A percentile compares a stretch with the other conserved stretches of the same genome.
These are phyloP conservation scores for Cylindrotheca closterium DNA, from an alignment of 108 stramenopile genomes.

Conservation along the genomic window DNA sequence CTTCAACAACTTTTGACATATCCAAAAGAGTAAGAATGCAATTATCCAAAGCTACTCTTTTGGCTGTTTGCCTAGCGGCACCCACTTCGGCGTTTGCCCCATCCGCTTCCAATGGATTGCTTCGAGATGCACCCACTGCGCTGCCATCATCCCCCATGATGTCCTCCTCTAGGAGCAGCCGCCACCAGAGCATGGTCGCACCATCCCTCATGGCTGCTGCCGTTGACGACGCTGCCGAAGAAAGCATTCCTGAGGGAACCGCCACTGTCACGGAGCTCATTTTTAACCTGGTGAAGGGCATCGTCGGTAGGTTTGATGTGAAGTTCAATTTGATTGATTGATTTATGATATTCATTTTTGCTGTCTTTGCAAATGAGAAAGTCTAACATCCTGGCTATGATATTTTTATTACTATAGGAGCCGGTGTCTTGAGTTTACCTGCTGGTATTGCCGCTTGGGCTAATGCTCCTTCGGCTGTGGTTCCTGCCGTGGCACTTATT, in stretches of 20 bases:
- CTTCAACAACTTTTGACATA: too few relatives aligned
- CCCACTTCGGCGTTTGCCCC: constrained; percentile 4
- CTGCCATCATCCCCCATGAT: not conserved
- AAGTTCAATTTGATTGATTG: too few relatives aligned
- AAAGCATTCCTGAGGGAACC: not conserved
- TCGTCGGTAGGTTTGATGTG: too few relatives aligned
- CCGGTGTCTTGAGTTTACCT: constrained; percentile 92
- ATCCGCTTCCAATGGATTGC: not conserved
- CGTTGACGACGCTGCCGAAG: constrained; percentile 9
- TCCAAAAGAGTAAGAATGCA: too few relatives aligned
- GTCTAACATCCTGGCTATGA: constrained; percentile 66
- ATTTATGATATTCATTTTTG: constrained; percentile 52
- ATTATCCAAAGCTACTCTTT: too few relatives aligned
- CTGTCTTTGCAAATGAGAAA: constrained; percentile 38
- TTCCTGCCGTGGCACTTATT: constrained; percentile 83
- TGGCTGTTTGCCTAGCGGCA: not conserved
- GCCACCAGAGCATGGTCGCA: not conserved
- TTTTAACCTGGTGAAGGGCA: constrained; percentile 74
- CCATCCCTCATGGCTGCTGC: constrained; percentile 19
- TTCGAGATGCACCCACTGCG: not conserved
- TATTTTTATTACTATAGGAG: constrained; percentile 86
- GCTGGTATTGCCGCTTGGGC: constrained; percentile 93
- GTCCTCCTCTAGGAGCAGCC: too few relatives aligned
- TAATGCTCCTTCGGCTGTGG: constrained; percentile 78
- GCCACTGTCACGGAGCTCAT: constrained; percentile 62